Base-by-base conservation (phyloP, 208 protist genomes). In the Trichomonas vaginalis region DNA sequence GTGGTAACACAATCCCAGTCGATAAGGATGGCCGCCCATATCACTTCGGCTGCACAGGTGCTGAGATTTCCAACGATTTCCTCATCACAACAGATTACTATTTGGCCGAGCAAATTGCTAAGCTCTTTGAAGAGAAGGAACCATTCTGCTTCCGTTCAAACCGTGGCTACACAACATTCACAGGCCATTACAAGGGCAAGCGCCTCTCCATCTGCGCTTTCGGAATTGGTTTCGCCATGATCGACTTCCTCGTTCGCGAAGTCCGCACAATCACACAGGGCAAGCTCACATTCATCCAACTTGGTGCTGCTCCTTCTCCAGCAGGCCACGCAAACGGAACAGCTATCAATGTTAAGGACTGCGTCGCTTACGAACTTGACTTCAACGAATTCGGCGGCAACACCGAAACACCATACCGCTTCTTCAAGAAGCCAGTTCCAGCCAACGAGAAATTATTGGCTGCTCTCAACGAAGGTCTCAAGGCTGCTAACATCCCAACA, bases 351-450 rank as follows among this genome's bases (percentile, higher is more conserved):
- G 45, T 51, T 17, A 92, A 48, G 27, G 86, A 92, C 37, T 42
- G 40, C 17, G 45, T 92, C n/a, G 86, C 86, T 17, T 48, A 35
- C 27, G 45, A 92, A 32, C 12, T 92, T 39, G 86, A 92, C 37
- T 92, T 56, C 45, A 45, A 92, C 14, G 56, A 46, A 42, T 92
- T 92, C 27, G 48, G 12, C 17, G 12, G 12, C 2, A 45, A 92
- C 0, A 92, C 35, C 21, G 86, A 46, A 39, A 40, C 27, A 1
- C 86, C 86, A 92, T 92, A 51, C 45, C 40, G 14, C 27, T 48
- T 92, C 45, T 92, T 51, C 86, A 92, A 92, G 86, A 92, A 92
- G 40, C 86, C 86, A 92, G 86, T 92, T 32, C 86, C 86, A 51
- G 86, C 86, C 8, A 35, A 92, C 32, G 45, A 42, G 42, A 45